Evolutionary conservation across 2,329 filamentous ascomycete genomes (phyloP).

Genomic region (Amylocarpus encephaloides): DNA sequence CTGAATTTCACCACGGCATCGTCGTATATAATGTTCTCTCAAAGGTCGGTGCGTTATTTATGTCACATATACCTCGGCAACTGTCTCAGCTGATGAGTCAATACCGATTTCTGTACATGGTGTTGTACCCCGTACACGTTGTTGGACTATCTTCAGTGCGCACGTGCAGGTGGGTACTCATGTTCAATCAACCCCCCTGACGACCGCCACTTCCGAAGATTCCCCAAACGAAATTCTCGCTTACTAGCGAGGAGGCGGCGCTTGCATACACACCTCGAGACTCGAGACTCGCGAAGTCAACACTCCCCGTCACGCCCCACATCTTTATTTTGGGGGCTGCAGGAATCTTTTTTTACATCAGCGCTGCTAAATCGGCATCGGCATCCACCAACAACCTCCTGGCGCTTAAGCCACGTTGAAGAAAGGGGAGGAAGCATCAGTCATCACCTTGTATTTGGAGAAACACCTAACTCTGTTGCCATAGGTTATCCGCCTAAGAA

Average conservation of each 20-base stretch:
- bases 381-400: not conserved
- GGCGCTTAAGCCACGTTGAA: not conserved
- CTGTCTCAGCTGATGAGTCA: too few relatives aligned
- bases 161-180: too few relatives aligned
- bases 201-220: too few relatives aligned
- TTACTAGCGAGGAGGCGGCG: not conserved
- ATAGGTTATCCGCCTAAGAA: not conserved
- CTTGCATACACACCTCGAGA: too few relatives aligned
- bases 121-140: too few relatives aligned
- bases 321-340: constrained; percentile 2
- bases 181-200: too few relatives aligned
- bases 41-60: too few relatives aligned
- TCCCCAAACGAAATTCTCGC: not conserved
- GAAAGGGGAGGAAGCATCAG: not conserved
- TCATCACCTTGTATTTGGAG: not conserved
- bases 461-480: not conserved
- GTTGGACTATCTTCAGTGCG: too few relatives aligned
- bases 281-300: not conserved
- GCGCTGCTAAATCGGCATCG: not conserved
- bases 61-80: too few relatives aligned
- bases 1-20: too few relatives aligned
- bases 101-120: too few relatives aligned
- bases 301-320: not conserved
- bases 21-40: too few relatives aligned
- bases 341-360: not conserved